Conservation (phyloP, 192 early-diverging fungal species). For the Obelidium mucronatum region DNA sequence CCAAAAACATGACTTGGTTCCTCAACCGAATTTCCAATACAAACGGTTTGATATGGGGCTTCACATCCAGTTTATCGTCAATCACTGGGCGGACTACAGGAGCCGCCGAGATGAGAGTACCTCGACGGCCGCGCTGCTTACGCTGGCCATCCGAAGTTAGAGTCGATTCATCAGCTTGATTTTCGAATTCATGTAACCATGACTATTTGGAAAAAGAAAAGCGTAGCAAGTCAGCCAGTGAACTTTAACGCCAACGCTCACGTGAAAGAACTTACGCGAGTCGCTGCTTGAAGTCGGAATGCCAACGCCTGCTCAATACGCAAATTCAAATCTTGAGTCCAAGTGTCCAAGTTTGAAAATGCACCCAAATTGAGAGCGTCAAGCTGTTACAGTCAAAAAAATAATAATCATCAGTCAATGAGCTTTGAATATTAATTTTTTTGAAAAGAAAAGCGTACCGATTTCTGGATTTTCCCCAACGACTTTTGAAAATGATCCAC, state of each 20-base stretch:
- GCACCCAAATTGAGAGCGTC: constrained; percentile 93
- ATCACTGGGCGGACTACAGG: not conserved
- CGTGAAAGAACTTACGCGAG: constrained; percentile 54
- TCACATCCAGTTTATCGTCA: constrained; percentile 14
- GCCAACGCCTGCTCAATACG: constrained; percentile 80
- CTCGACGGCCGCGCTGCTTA: constrained; percentile 36
- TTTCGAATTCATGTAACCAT: constrained; percentile 36
- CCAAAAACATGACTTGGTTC: constrained; percentile 96
- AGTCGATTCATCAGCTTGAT: constrained; percentile 33
- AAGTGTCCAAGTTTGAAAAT: constrained; percentile 92
- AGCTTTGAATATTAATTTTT: too few species aligned
- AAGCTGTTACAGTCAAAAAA: constrained; percentile 56
- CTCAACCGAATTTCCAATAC: constrained; percentile 89
- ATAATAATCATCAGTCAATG: not conserved
- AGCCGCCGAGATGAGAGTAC: constrained; percentile 32
- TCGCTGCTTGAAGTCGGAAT: constrained; percentile 75
- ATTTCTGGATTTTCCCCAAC: constrained; percentile 85
- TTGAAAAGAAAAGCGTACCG: constrained; percentile 53
- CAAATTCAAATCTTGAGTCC: constrained; percentile 84
- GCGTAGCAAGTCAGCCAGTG: too few species aligned
- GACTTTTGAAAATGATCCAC: constrained; percentile 69
- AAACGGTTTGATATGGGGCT: constrained; percentile 70
- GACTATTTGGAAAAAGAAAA: too few species aligned
- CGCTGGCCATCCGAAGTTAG: constrained; percentile 21
- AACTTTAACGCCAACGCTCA: too few species aligned